Base-by-base conservation (phyloP, 352 stramenopile genomes). In the Chrysophaeum taylorii region DNA sequence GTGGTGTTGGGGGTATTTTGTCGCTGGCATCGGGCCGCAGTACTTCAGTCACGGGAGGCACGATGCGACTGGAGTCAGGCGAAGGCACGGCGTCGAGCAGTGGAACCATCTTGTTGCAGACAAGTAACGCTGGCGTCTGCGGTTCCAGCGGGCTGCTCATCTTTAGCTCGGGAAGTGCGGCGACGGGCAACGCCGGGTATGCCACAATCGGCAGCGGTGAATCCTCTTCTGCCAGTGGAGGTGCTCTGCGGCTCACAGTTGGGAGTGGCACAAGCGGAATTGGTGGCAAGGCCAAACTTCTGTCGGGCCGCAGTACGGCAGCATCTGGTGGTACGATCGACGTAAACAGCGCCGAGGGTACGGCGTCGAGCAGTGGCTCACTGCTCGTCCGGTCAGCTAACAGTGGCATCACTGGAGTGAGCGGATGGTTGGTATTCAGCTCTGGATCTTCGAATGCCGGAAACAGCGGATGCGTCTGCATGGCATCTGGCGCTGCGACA, bases 101-200 rank as follows among this genome's bases (percentile, higher is more conserved):
- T 16, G 71, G 67, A 35, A 70, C 53, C 45, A 77, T 74, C 53
- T 36, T 81, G 9, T 36, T 48, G 9, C 48, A 71, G 25, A 45
- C 48, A 1, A 61, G 42, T 25, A 74, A 70, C 69, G 38, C n/a
- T 25, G 73, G 73, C 0, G 21, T 29, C 12, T 53, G 70, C 62
- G 72, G 75, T 42, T 42, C 14, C 33, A 73, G 79, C 0, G 81
- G 81, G 15, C 74, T 73, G 33, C 73, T 86, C 57, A 53, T 67
- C 33, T 35, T 62, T 83, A 50, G 76, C 70, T 9, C 73, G 1
- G 73, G 73, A 25, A 69, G 37, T 0, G 64, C 73, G 25, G 21
- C 2, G 14, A 42, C 5, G 5, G 70, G 70, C 29, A 72, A 71
- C 48, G 48, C 36, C 21, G 73, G 73, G 0, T n/a, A 54, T 38